phyloP scores from a whole-genome alignment of 768 basidiomycete species.

The Phylloporus sp. region DNA sequence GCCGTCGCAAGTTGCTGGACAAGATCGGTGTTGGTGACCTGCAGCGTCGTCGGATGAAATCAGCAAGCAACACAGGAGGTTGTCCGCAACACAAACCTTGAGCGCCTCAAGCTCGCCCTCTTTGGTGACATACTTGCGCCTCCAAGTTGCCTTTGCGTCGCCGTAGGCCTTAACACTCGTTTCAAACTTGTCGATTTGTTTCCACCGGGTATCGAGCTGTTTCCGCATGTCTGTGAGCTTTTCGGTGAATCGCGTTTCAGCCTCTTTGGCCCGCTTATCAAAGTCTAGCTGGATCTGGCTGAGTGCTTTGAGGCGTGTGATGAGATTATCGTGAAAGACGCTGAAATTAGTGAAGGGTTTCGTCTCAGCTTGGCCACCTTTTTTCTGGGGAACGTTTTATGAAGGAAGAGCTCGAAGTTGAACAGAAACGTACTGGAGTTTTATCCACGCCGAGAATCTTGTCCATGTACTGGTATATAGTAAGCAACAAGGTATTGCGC shows the following conservation, averaged over 20 bases:
- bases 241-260: constrained; percentile 68
- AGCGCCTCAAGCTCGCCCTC: constrained; percentile 88
- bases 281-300: constrained; percentile 83
- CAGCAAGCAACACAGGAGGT: not conserved
- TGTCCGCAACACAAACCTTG: constrained; percentile 53
- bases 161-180: constrained; percentile 75
- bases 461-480: constrained; percentile 94
- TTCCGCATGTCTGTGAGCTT: constrained; percentile 76
- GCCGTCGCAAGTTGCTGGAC: constrained; percentile 61
- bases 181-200: constrained; percentile 92
- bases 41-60: not conserved
- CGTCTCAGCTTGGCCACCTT: constrained; percentile 70
- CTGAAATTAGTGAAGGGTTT: constrained; percentile 92
- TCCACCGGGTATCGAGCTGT: constrained; percentile 85
- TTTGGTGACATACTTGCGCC: constrained; percentile 73
- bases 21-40: constrained; percentile 76
- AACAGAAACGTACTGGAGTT: constrained; percentile 58
- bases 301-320: constrained; percentile 79
- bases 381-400: constrained; percentile 50
- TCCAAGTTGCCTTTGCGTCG: constrained; percentile 80
- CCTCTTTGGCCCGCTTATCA: constrained; percentile 79
- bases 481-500: constrained; percentile 84
- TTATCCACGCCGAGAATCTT: constrained; percentile 89
- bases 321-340: constrained; percentile 93
- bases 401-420: not conserved